phyloP scores from a whole-genome alignment of 441 rosid species.

The Populus hybrid region DNA sequence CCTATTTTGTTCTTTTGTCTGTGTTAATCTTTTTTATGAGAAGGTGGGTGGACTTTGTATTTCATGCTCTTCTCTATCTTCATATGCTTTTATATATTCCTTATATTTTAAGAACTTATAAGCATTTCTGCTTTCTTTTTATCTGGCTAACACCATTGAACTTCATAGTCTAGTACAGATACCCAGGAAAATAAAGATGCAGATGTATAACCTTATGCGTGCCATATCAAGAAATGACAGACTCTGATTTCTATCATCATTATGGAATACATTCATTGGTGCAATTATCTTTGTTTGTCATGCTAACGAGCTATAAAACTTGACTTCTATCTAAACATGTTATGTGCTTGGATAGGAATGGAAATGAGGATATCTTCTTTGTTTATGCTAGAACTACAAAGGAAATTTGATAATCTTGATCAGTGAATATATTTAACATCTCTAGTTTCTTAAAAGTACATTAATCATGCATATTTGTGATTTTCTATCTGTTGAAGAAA shows the following conservation, averaged over 20 bases:
- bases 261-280: conserved; percentile 29
- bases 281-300: conserved; percentile 3
- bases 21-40: conserved; percentile 88
- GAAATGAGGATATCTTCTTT: not conserved
- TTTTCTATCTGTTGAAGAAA: not conserved
- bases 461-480: not conserved
- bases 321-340: not conserved
- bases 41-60: too few relatives aligned
- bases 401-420: not conserved
- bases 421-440: not conserved
- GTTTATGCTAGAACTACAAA: not conserved
- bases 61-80: too few relatives aligned
- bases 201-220: conserved; percentile 88
- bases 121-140: not conserved
- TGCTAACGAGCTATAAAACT: not conserved
- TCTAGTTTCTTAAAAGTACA: not conserved
- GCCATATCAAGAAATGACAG: conserved; percentile 88
- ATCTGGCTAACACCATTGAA: conserved; percentile 13
- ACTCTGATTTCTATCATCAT: conserved; percentile 98
- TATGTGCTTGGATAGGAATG: not conserved
- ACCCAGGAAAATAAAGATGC: conserved; percentile 96
- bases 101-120: too few relatives aligned
- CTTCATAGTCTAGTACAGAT: conserved; percentile 45
- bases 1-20: conserved; percentile 89
- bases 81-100: too few relatives aligned